Percentiles rank a stretch among this genome's conserved stretches.
Conservation (phyloP, 1,139 yeast species). For the Saccharomyces hybrid region DNA sequence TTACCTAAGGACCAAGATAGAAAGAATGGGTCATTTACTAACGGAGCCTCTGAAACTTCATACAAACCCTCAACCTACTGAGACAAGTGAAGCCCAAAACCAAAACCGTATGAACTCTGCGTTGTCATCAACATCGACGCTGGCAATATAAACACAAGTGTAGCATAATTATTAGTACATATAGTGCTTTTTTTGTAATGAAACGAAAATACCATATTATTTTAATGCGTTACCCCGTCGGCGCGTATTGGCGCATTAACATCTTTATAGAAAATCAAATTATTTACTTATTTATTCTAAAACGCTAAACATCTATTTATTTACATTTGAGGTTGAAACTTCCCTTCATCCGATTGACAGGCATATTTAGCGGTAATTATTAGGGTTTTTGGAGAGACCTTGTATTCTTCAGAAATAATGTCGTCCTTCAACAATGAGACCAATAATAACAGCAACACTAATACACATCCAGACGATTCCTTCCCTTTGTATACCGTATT, state of each 20-base stretch:
- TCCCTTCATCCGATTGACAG: not conserved
- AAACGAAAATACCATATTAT: not conserved
- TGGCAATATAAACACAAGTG: not conserved
- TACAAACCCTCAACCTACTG: constrained; percentile 7
- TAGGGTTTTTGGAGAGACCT: not conserved
- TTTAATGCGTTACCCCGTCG: not conserved
- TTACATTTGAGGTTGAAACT: not conserved
- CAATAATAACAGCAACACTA: constrained; percentile 2
- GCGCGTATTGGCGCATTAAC: not conserved
- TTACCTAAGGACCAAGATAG: constrained; percentile 85
- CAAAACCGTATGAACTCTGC: not conserved
- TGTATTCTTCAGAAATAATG: not conserved
- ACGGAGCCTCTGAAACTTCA: constrained; percentile 46
- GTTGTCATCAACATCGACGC: not conserved
- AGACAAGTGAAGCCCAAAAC: not conserved
- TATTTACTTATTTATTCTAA: not conserved
- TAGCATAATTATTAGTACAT: not conserved
- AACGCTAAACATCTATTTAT: not conserved
- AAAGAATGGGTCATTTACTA: constrained; percentile 92
- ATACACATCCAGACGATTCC: constrained; percentile 5
- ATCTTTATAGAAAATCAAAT: not conserved
- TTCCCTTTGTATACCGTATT: constrained; percentile 2
- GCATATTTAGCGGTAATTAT: not conserved
- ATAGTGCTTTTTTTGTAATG: not conserved
- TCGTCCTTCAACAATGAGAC: not conserved